Evolutionary conservation across 371 early-diverging fungal genomes (phyloP), one percentile per base, ranked within the genome.

Genomic region (Mortierella sp.): DNA sequence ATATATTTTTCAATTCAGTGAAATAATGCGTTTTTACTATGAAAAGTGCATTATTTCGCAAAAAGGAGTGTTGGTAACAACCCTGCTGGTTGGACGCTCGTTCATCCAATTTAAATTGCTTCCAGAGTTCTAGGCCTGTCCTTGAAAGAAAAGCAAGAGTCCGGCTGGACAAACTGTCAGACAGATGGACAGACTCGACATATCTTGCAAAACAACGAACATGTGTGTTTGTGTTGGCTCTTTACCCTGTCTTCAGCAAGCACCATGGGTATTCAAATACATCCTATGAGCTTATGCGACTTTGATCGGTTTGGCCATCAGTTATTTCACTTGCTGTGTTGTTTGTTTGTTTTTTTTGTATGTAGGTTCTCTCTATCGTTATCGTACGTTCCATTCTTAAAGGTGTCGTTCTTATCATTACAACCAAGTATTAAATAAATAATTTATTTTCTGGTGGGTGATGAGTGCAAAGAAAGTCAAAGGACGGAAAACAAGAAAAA

Each of bases 31-130:
- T n/a, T n/a, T n/a, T n/a, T n/a, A n/a, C n/a, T n/a, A n/a, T n/a
- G n/a, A n/a, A n/a, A n/a, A n/a, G n/a, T n/a, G n/a, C n/a, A n/a
- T n/a, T n/a, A n/a, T n/a, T n/a, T n/a, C n/a, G n/a, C n/a, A n/a
- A n/a, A n/a, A n/a, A n/a, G n/a, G n/a, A n/a, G n/a, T 96, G 88
- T 94, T 91, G 67, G 94, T 93, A 80, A 97, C 93, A 43, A n/a
- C n/a, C n/a, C n/a, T n/a, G n/a, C n/a, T n/a, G n/a, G n/a, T n/a
- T n/a, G n/a, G n/a, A n/a, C n/a, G n/a, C n/a, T n/a, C n/a, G n/a
- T n/a, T n/a, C 58, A 55, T 47, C 52, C 29, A 8, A 13, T 29
- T 24, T 24, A 26, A 11, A 4, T 31, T 5, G 48, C n/a, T n/a
- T n/a, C n/a, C n/a, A n/a, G 22, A 58, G 37, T 34, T 58, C 58